phyloP scores from a whole-genome alignment of 1,284 basidiomycete genomes.

The Trametes hirsuta region DNA sequence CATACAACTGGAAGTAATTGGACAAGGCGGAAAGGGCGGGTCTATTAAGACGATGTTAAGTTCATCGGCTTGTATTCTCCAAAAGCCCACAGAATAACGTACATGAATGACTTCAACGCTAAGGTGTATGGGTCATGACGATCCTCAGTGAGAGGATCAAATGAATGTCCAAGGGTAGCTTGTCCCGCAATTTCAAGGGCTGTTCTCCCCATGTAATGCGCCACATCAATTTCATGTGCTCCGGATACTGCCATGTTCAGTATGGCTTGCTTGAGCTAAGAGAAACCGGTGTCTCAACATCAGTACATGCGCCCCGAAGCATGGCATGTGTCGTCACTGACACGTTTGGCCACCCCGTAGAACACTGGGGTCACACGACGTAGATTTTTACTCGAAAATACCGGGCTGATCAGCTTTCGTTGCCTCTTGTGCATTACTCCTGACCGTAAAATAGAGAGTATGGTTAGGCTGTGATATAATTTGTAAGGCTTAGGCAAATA shows the following conservation, averaged over 20 bases:
- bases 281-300: not conserved
- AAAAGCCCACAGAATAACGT: not conserved
- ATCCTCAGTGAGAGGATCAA: constrained; percentile 11
- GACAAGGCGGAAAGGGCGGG: not conserved
- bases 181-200: constrained; percentile 14
- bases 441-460: not conserved
- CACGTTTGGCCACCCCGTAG: constrained; percentile 27
- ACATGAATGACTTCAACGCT: constrained; percentile 28
- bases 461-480: not conserved
- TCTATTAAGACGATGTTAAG: not conserved
- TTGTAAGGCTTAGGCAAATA: not conserved
- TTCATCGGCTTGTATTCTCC: not conserved
- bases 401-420: constrained; percentile 32
- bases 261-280: constrained; percentile 5
- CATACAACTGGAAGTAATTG: not conserved
- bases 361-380: constrained; percentile 30
- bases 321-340: not conserved
- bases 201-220: constrained; percentile 9
- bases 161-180: constrained; percentile 12
- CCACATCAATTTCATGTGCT: constrained; percentile 3
- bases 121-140: constrained; percentile 22
- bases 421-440: constrained; percentile 27
- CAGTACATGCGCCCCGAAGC: not conserved
- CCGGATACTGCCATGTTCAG: not conserved
- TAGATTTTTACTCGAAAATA: constrained; percentile 32